Percentiles rank a stretch among this genome's conserved stretches.
These are phyloP conservation scores for Debaryomycetaceae sp. DNA, from an alignment of 1,139 yeast genomes.

Conservation along the genomic window DNA sequence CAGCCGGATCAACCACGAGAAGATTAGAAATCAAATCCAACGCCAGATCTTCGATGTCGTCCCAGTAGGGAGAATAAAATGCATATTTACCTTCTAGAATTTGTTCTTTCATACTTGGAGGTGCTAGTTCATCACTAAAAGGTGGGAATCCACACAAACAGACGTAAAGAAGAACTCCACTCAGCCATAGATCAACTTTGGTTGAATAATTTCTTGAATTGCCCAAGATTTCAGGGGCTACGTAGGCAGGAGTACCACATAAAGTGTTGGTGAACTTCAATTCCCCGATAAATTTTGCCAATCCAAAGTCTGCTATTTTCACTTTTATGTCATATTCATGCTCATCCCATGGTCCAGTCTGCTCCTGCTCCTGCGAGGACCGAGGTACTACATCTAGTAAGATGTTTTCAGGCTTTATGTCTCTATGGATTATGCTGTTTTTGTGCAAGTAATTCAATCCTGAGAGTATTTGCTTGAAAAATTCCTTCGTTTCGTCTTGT, in stretches of 20 bases:
- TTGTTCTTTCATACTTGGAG: constrained; percentile 76
- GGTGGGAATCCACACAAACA: constrained; percentile 86
- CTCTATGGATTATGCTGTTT: constrained; percentile 79
- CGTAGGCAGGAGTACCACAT: constrained; percentile 84
- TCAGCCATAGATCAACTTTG: constrained; percentile 77
- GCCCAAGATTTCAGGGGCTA: constrained; percentile 70
- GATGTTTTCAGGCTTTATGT: constrained; percentile 88
- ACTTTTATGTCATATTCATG: constrained; percentile 61
- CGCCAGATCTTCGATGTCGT: constrained; percentile 59
- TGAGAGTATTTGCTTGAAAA: constrained; percentile 57
- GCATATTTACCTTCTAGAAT: constrained; percentile 65
- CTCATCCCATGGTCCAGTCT: constrained; percentile 70
- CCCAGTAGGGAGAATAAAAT: constrained; percentile 81
- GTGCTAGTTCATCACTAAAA: constrained; percentile 76
- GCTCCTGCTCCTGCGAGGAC: constrained; percentile 42
- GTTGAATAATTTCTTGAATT: constrained; percentile 59
- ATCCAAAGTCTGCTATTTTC: constrained; percentile 78
- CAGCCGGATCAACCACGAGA: constrained; percentile 54
- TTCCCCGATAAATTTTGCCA: constrained; percentile 79
- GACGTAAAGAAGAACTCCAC: constrained; percentile 72
- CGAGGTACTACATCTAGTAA: constrained; percentile 63
- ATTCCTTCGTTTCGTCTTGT: constrained; percentile 59
- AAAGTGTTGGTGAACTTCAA: constrained; percentile 69
- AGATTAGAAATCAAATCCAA: constrained; percentile 63
- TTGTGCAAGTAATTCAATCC: constrained; percentile 67